Evolutionary conservation across 2,329 filamentous ascomycete species (phyloP).

Genomic region (Tolypocladium album): DNA sequence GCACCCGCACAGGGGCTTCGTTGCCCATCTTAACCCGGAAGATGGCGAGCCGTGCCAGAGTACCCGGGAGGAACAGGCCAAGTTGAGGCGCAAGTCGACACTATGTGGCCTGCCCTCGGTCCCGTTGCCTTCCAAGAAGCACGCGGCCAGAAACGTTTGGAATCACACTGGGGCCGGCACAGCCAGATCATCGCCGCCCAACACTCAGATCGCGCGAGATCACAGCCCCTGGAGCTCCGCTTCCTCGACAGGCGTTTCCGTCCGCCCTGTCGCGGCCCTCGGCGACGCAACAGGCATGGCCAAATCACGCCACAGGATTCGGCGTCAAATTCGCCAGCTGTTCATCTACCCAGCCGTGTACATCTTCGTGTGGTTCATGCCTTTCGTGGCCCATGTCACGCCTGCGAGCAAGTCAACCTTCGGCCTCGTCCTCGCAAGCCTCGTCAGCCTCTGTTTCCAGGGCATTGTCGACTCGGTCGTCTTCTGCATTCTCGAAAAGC

Average conservation of each 20-base stretch:
- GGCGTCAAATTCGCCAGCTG: constrained; percentile 57
- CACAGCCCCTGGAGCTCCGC: constrained; percentile 9
- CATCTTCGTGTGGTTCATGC: constrained; percentile 59
- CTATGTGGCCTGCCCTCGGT: background rate
- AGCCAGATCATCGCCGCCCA: constrained; percentile 11
- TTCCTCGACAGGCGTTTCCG: constrained; percentile 5
- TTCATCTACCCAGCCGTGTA: constrained; percentile 72
- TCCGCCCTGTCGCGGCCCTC: constrained; percentile 7
- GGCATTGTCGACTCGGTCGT: constrained; percentile 58
- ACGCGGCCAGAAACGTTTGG: background rate
- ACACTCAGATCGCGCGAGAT: constrained; percentile 12
- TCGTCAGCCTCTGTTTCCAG: constrained; percentile 52
- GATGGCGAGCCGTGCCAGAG: background rate
- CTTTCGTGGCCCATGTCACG: constrained; percentile 55
- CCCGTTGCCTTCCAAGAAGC: background rate
- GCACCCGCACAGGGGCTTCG: background rate
- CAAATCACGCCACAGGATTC: constrained; percentile 42
- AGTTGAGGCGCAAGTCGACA: background rate
- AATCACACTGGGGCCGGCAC: background rate
- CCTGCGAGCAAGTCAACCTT: constrained; percentile 34
- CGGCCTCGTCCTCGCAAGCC: constrained; percentile 40
- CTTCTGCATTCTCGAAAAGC: constrained; percentile 59
- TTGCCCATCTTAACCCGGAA: background rate
- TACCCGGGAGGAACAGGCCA: background rate
- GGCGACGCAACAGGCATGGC: constrained; percentile 18